Conservation (phyloP, 2,329 filamentous ascomycete genomes). For the Trichoderma citrinoviride region DNA sequence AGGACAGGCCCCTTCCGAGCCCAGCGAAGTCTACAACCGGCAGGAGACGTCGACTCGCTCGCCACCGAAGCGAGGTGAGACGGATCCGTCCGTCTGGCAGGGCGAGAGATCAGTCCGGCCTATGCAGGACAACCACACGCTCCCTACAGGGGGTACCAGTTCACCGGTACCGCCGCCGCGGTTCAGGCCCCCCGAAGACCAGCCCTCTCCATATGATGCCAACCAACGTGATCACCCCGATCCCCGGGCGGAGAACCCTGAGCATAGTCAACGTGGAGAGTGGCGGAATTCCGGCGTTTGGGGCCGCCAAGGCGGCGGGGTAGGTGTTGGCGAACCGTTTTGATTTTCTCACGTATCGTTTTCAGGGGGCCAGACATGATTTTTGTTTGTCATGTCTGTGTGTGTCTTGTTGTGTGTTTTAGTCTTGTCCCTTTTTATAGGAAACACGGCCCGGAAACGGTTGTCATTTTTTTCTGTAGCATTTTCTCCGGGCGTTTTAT, state of each 20-base stretch:
- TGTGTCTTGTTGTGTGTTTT: constrained; percentile 2
- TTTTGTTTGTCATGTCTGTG: constrained; percentile 16
- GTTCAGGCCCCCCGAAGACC: constrained; percentile 48
- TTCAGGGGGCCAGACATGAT: neutral
- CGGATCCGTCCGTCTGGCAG: constrained; percentile 80
- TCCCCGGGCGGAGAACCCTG: constrained; percentile 39
- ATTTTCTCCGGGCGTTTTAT: constrained; percentile 39
- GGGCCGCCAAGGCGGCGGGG: constrained; percentile 49
- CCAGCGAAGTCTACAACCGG: constrained; percentile 55
- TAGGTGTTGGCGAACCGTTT: constrained; percentile 48
- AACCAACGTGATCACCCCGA: constrained; percentile 46
- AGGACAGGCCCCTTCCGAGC: constrained; percentile 57
- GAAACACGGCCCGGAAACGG: constrained; percentile 35
- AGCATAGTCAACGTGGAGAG: constrained; percentile 48
- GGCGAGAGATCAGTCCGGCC: constrained; percentile 82
- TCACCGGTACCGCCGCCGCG: constrained; percentile 54
- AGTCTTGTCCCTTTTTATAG: constrained; percentile 24
- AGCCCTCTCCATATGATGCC: constrained; percentile 45
- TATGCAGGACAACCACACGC: constrained; percentile 56
- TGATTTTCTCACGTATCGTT: constrained; percentile 29
- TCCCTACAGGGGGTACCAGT: constrained; percentile 34
- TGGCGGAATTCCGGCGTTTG: constrained; percentile 56
- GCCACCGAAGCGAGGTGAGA: constrained; percentile 68
- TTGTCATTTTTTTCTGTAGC: constrained; percentile 30
- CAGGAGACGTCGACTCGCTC: constrained; percentile 57